Evolutionary conservation across 2,329 filamentous ascomycete species (phyloP).

Genomic region (Clonostachys byssicola): DNA sequence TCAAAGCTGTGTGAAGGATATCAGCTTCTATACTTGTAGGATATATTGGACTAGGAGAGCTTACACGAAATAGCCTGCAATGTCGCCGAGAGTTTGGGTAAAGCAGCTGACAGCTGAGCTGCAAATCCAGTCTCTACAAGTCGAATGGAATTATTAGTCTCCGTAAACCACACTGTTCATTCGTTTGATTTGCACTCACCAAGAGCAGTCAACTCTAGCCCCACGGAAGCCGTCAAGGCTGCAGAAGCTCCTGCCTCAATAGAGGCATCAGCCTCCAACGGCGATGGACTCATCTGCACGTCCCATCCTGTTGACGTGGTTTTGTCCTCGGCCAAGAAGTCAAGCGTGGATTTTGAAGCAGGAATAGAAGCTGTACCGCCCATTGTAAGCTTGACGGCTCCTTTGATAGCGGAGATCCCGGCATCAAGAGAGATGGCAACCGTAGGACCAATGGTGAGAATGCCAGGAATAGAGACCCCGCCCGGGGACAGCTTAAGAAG

Average conservation of each 20-base stretch:
- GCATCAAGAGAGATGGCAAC: background rate
- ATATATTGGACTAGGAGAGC: background rate
- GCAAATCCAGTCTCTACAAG: background rate
- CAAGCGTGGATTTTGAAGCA: background rate
- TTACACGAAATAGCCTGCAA: background rate
- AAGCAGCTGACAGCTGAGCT: background rate
- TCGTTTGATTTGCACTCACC: background rate
- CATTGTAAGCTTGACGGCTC: background rate
- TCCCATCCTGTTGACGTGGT: background rate
- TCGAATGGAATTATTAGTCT: background rate
- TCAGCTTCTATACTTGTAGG: background rate
- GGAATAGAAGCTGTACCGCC: slow-evolving; percentile 1
- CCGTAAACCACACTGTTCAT: background rate
- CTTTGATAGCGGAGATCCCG: background rate
- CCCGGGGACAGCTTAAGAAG: background rate
- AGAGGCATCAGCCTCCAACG: background rate
- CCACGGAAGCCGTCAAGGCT: background rate
- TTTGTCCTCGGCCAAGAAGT: slow-evolving; percentile 1
- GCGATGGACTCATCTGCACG: background rate
- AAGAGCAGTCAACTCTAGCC: background rate
- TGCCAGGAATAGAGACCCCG: slow-evolving; percentile 1
- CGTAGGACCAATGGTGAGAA: slow-evolving; percentile 1
- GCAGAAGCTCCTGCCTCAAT: background rate
- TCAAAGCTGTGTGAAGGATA: background rate
- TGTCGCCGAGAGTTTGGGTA: background rate